Evolutionary conservation across 2,329 filamentous ascomycete genomes (phyloP).

Genomic region (Cordyceps fumosorosea): DNA sequence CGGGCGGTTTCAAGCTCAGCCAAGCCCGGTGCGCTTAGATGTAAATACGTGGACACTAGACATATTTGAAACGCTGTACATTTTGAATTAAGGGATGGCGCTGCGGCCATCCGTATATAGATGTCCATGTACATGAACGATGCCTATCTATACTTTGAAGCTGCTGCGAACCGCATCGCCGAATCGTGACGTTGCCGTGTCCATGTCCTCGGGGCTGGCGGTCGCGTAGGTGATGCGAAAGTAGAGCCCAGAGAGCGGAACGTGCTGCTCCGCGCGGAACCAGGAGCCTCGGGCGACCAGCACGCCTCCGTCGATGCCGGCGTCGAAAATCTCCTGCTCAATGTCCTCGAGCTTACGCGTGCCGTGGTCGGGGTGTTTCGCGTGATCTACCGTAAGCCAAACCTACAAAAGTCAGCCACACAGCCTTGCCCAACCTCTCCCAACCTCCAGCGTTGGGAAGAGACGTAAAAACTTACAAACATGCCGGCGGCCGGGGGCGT

Average conservation of each 20-base stretch:
- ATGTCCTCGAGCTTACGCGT: conserved; percentile 54
- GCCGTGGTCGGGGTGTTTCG: conserved; percentile 54
- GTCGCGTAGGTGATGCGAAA: conserved; percentile 89
- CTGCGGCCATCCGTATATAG: neutral
- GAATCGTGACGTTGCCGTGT: conserved; percentile 66
- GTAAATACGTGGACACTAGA: neutral
- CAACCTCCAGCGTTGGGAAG: too few relatives aligned
- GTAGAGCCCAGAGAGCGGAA: conserved; percentile 60
- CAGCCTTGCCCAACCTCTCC: too few relatives aligned
- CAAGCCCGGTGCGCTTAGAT: neutral
- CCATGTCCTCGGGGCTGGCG: conserved; percentile 64
- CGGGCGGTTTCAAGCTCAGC: conserved; percentile 23
- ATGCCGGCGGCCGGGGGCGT: conserved; percentile 77
- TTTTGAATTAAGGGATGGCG: neutral
- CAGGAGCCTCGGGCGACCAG: conserved; percentile 80
- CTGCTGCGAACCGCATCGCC: conserved; percentile 62
- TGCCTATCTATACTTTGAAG: neutral
- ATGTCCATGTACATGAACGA: neutral
- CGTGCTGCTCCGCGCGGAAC: conserved; percentile 73
- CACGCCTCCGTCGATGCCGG: conserved; percentile 68
- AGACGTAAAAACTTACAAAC: conserved; percentile 63
- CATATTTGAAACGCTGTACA: neutral
- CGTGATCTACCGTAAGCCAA: conserved; percentile 66
- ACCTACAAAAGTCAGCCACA: conserved; percentile 36
- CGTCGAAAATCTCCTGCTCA: conserved; percentile 81